A percentile compares a stretch with the other conserved stretches of the same genome.
Conservation (phyloP, 176 grass and related monocot species). For the Avena sativa region DNA sequence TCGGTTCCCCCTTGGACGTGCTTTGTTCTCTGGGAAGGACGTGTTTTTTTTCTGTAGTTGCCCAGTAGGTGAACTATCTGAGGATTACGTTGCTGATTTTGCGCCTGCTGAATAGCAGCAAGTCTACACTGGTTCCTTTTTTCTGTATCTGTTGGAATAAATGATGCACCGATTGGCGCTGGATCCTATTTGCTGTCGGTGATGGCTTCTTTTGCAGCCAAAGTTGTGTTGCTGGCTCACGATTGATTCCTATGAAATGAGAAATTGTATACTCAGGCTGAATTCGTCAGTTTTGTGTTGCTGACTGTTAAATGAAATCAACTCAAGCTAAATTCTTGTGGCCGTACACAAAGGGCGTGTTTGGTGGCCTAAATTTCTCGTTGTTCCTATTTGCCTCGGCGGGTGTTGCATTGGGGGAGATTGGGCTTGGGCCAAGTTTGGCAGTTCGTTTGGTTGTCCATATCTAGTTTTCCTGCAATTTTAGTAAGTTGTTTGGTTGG, state of each 20-base stretch:
- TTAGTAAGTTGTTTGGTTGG: too few species aligned
- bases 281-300: background rate
- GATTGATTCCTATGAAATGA: background rate
- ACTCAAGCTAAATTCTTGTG: background rate
- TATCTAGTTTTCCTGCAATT: too few species aligned
- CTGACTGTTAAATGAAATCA: background rate
- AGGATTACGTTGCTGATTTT: background rate
- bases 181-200: background rate
- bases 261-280: background rate
- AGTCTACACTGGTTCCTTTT: background rate
- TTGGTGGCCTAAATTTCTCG: too few species aligned
- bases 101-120: slow-evolving; percentile 2
- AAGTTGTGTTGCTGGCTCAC: background rate
- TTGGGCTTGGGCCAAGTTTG: too few species aligned
- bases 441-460: too few species aligned
- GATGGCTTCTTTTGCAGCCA: background rate
- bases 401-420: too few species aligned
- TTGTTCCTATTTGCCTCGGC: too few species aligned
- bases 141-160: slow-evolving; percentile 35
- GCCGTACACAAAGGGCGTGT: background rate
- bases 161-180: background rate
- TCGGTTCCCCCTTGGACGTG: background rate
- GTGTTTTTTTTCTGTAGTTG: slow-evolving; percentile 15
- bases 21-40: slow-evolving; percentile 10
- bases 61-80: background rate